Percentiles rank a stretch among this genome's conserved stretches.
Evolutionary conservation across 2,329 filamentous ascomycete species (phyloP).

Genomic region (Fusarium subglutinans): DNA sequence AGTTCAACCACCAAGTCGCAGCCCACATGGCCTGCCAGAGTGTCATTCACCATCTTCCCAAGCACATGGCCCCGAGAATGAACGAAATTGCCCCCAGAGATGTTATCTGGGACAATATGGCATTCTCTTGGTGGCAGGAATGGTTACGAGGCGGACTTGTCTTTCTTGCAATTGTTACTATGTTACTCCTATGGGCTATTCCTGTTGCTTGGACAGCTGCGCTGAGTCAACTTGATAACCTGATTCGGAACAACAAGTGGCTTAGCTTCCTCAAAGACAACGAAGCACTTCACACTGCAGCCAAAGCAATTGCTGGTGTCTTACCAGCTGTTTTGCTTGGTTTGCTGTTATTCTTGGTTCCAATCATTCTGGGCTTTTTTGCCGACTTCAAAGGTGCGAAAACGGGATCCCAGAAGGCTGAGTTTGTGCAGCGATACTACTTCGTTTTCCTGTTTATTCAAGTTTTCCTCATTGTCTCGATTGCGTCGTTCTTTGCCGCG

Average conservation of each 20-base stretch:
- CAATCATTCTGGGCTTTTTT: conserved; percentile 79
- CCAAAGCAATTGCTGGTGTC: conserved; percentile 71
- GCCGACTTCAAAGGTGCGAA: conserved; percentile 80
- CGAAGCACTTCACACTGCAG: no score
- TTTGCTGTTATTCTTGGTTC: conserved; percentile 72
- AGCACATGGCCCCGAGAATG: conserved; percentile 89
- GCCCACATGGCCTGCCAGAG: conserved; percentile 98
- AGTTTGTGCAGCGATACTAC: conserved; percentile 82
- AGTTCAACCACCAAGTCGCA: conserved; percentile 97
- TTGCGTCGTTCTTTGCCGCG: conserved; percentile 76
- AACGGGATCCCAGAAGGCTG: conserved; percentile 79
- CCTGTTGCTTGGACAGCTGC: conserved; percentile 89
- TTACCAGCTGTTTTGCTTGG: conserved; percentile 81
- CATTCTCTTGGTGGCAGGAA: conserved; percentile 91
- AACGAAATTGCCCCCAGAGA: conserved; percentile 95
- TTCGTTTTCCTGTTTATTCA: conserved; percentile 96
- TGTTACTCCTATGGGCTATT: conserved; percentile 90
- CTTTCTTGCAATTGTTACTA: conserved; percentile 71
- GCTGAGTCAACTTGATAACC: conserved; percentile 77
- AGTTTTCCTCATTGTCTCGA: conserved; percentile 90
- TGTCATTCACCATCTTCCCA: conserved; percentile 88
- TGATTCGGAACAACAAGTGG: conserved; percentile 47
- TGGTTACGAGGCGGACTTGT: conserved; percentile 78
- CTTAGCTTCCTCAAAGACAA: no score
- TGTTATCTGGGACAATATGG: conserved; percentile 98